Base-by-base conservation (phyloP, 352 stramenopile genomes). In the Pythium oligandrum region DNA sequence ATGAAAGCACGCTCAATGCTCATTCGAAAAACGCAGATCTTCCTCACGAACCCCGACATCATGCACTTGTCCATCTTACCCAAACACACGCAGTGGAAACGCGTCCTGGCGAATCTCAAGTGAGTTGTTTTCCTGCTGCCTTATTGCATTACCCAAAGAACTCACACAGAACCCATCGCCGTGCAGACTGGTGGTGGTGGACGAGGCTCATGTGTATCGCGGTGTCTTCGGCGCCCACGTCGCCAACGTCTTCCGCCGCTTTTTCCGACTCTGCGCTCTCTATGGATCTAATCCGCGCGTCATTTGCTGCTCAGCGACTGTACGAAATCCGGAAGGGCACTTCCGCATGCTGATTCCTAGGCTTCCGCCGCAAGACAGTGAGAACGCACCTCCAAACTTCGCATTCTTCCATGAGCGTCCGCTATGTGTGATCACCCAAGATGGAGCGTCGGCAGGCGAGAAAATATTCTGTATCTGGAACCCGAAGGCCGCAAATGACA, bases 21-120 rank as follows among this genome's bases (percentile, higher is more conserved):
- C 32, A 86, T 90, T 30, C 69, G 71, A 8, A 73, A 95, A 26
- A 86, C 86, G 7, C 89, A 97, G 44, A 85, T 99, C 40, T 96
- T 99, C 49, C 71, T 99, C n/a, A 99, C 95, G 4, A 99, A 99
- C 71, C 96, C 96, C 33, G 97, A 99, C 66, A 99, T 98, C 62
- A 76, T 99, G 11, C 96, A 99, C 68, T 79, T 96, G 10, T 90
- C 89, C n/a, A 95, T 99, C 32, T 65, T 99, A 10, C 92, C 95
- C 1, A 78, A 95, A n/a, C 93, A 98, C 70, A 75, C 73, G 11
- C 64, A 87, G 35, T 99, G 97, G 83, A 72, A 77, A 50, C 63
- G 66, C 4, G 73, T 99, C 40, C 70, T 99, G 11, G 64, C 62
- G n/a, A 82, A 90, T 48, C 61, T 99, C n/a, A 73, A 77, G 62